Conservation (phyloP, 2,329 filamentous ascomycete species). For the Clonostachys rosea region DNA sequence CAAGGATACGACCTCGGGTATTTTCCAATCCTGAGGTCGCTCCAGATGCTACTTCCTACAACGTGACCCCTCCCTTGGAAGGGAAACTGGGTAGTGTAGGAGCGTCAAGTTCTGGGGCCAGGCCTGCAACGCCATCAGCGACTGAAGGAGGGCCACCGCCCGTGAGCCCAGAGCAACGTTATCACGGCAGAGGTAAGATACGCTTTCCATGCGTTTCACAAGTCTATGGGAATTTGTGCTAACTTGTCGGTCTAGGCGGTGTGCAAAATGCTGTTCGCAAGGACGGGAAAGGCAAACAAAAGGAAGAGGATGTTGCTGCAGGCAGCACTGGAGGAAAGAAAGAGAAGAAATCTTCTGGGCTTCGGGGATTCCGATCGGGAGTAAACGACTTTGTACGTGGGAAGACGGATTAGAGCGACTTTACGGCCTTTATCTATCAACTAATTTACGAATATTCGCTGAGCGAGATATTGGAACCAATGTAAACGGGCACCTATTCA, state of each 20-base stretch:
- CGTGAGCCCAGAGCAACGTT: slow-evolving; percentile 32
- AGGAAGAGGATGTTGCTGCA: slow-evolving; percentile 29
- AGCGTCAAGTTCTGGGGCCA: too few species aligned
- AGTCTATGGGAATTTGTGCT: slow-evolving; percentile 2
- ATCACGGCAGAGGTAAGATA: slow-evolving; percentile 39
- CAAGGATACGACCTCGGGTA: slow-evolving; percentile 29
- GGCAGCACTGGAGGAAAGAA: slow-evolving; percentile 30
- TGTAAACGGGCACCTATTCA: too few species aligned
- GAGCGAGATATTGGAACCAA: too few species aligned
- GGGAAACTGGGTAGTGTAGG: slow-evolving; percentile 27
- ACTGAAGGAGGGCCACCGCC: slow-evolving; percentile 16
- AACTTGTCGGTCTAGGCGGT: slow-evolving; percentile 25
- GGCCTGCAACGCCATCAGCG: slow-evolving; percentile 25
- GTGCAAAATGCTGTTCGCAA: slow-evolving; percentile 42
- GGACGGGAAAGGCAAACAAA: slow-evolving; percentile 41
- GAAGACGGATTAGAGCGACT: background rate
- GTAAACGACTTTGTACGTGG: slow-evolving; percentile 1
- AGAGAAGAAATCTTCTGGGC: slow-evolving; percentile 21
- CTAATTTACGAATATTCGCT: too few species aligned
- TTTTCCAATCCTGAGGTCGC: slow-evolving; percentile 37
- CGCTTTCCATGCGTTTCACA: slow-evolving; percentile 9
- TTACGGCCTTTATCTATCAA: too few species aligned
- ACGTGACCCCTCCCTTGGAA: slow-evolving; percentile 35
- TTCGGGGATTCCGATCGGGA: slow-evolving; percentile 29
- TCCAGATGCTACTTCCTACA: slow-evolving; percentile 33